Evolutionary conservation across 2,329 filamentous ascomycete species (phyloP), one percentile per base, ranked within the genome.

Genomic region (Botryotinia narcissicola): DNA sequence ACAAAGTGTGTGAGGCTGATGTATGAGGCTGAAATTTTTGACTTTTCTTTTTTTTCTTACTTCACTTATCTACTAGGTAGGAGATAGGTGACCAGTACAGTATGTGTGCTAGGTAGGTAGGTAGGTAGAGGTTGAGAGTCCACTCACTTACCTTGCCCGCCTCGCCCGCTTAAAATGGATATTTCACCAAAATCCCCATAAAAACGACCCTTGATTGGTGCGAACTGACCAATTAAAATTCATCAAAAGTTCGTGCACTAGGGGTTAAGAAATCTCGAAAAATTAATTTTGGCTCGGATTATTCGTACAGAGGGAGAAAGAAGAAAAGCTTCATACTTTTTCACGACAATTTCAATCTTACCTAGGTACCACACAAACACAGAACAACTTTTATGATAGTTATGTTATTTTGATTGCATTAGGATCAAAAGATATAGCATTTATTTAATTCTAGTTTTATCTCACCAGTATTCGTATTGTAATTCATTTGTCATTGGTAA

Each of bases 271-370:
- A 67, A 72, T 72, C 70, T 59, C 61, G 61, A 72, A 72, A 72
- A 72, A 22, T 71, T 71, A 71, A 71, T 72, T 72, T 72, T 66
- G 51, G 46, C 35, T 22, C 60, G 35, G 61, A 54, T 54, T 66
- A 42, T 71, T 71, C 18, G 62, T 42, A 22, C 35, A 29, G 62
- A 48, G 42, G 20, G 62, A 35, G 60, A 42, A 42, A 48, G 29
- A 29, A 64, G 62, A 68, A 64, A 68, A 68, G 64, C 64, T 68
- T 68, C 64, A 40, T 20, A 54, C 51, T 29, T 67, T 67, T 67
- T 54, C 3, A 40, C 35, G 3, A 25, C 66, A 57, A 42, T 42
- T 37, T 32, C 32, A 66, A 46, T 40, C 25, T 25, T 29, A 57
- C 48, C 29, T n/a, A 29, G 25, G 48, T n/a, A 37, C 63, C 18